These are phyloP conservation scores for Theileria annulata DNA, from an alignment of 169 alveolate genomes.

Conservation along the genomic window DNA sequence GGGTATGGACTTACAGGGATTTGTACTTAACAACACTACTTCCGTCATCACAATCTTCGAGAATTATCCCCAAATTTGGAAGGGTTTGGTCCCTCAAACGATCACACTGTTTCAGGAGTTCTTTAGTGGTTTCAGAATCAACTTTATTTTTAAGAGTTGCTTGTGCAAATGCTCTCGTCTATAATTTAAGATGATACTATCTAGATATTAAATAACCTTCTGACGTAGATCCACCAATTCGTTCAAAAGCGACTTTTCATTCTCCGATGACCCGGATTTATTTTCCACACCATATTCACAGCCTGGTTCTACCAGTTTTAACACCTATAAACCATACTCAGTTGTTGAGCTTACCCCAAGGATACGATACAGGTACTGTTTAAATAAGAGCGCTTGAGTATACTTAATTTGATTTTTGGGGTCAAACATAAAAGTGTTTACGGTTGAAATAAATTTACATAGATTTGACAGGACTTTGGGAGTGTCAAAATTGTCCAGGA, in stretches of 20 bases:
- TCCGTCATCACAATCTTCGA: slow-evolving; percentile 67
- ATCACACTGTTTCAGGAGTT: slow-evolving; percentile 52
- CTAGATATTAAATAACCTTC: slow-evolving; percentile 21
- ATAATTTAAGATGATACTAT: neutral
- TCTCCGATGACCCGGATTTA: slow-evolving; percentile 12
- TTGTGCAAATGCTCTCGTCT: slow-evolving; percentile 62
- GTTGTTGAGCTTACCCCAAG: slow-evolving; percentile 32
- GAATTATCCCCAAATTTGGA: slow-evolving; percentile 53
- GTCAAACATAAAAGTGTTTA: slow-evolving; percentile 69
- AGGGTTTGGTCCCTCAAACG: slow-evolving; percentile 42
- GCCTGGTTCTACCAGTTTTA: slow-evolving; percentile 66
- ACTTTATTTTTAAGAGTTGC: slow-evolving; percentile 37
- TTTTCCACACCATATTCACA: slow-evolving; percentile 56
- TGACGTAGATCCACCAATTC: slow-evolving; percentile 46
- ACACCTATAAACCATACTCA: slow-evolving; percentile 19
- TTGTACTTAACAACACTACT: slow-evolving; percentile 48
- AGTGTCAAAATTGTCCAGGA: slow-evolving; percentile 87
- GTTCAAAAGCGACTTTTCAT: slow-evolving; percentile 45
- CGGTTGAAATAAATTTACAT: slow-evolving; percentile 70
- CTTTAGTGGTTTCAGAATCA: slow-evolving; percentile 30
- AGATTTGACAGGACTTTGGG: slow-evolving; percentile 81
- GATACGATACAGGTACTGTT: slow-evolving; percentile 52
- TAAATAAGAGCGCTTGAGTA: slow-evolving; percentile 53
- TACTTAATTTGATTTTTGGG: slow-evolving; percentile 25
- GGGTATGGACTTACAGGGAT: slow-evolving; percentile 41